Base-by-base conservation (phyloP, 495 filamentous ascomycete genomes). In the Xylaria telfairii region DNA sequence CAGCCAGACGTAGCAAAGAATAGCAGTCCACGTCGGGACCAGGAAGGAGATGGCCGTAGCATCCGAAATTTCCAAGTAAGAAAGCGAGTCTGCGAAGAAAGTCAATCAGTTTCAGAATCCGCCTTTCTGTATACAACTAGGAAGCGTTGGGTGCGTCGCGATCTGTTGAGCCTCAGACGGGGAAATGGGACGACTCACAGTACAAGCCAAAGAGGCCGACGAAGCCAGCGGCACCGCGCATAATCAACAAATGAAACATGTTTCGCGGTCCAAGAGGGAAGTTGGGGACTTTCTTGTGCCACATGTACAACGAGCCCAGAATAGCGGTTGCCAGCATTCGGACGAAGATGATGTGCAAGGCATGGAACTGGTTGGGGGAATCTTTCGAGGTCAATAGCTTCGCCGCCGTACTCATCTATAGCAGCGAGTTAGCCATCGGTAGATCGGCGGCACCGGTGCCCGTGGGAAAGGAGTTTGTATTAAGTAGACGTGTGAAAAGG, bases 41-140 rank as follows among this genome's bases (percentile, higher is more conserved):
- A 96, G 83, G 78, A 96, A 96, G 37, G 91, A 91, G 67, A 96
- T 88, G 0, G 95, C 92, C 0, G 92, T 95, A 8, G 92, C 91
- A 74, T 96, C 93, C 1, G 91, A 89, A 0, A 96, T 85, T 12
- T 92, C 90, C 17, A 96, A 86, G 75, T 94, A 95, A 34, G 89
- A 85, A 0, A 96, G 87, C 19, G 92, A 93, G 74, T 92, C 90
- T 90, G 49, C 5, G 9, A 1, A 34, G 41, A 6, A 26, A 26
- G 17, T n/a, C 13, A 12, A 46, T 46, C n/a, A 68, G 49, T 42
- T 30, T 21, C 26, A 4, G 0, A 7, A 0, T 32, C 1, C 7
- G 4, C 12, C 12, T 41, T 24, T 37, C 28, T 41, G 17, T 34
- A 34, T 37, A 4, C 30, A 6, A 26, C 21, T 39, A 21, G 15